These are phyloP conservation scores for Phytomonas francai DNA, from an alignment of 208 protist species.

Conservation along the genomic window DNA sequence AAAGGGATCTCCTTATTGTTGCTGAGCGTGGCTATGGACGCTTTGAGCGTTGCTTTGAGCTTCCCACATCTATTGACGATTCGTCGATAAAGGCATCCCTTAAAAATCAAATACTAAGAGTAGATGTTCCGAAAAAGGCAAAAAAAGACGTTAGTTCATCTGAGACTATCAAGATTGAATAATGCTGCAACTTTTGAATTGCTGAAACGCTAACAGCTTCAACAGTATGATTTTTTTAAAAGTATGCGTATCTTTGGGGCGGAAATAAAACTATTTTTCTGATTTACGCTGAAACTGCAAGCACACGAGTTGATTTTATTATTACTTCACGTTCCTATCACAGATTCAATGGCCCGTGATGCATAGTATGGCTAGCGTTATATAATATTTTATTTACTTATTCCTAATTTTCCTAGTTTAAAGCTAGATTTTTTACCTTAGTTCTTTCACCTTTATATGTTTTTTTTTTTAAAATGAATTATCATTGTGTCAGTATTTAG, in stretches of 20 bases:
- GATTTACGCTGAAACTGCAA: not conserved
- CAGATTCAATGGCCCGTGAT: not conserved
- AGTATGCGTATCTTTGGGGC: not conserved
- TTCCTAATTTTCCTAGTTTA: slow-evolving; percentile 3
- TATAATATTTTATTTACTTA: slow-evolving; percentile 10
- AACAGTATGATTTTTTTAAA: not conserved
- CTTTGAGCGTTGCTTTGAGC: slow-evolving; percentile 74
- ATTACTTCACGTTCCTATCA: not conserved
- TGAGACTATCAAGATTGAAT: slow-evolving; percentile 45
- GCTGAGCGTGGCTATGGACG: slow-evolving; percentile 47
- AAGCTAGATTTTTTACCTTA: slow-evolving; percentile 5
- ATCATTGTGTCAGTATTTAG: not conserved
- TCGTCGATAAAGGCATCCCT: slow-evolving; percentile 43
- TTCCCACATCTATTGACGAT: slow-evolving; percentile 30
- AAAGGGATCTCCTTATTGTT: slow-evolving; percentile 22
- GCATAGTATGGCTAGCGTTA: not conserved
- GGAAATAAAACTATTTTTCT: not conserved
- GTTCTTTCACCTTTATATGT: slow-evolving; percentile 10
- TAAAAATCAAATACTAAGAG: slow-evolving; percentile 33
- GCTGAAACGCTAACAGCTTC: not conserved
- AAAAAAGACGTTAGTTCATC: slow-evolving; percentile 4
- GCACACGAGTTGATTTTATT: not conserved
- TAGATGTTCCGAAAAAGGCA: slow-evolving; percentile 42
- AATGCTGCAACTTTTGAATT: not conserved
- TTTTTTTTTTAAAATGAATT: not conserved